Evolutionary conservation across 2,329 filamentous ascomycete genomes (phyloP), one percentile per base, ranked within the genome.

Genomic region (Xylariaceae sp.): DNA sequence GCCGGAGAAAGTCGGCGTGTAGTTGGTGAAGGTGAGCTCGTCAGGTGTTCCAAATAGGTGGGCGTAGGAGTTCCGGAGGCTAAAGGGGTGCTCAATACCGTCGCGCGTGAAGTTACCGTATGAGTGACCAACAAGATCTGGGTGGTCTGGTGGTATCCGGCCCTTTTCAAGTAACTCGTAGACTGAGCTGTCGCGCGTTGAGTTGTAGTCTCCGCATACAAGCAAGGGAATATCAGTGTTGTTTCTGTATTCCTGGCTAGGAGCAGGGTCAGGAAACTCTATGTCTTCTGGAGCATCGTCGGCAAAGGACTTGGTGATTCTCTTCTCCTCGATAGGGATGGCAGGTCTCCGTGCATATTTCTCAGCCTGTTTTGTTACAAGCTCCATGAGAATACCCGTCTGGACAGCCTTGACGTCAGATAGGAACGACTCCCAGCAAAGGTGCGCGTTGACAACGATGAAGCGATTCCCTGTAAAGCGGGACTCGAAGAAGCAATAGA

Each of bases 331-430:
- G 61, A 88, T 84, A 6, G 64, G 52, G 18, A 66, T 48, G 1
- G 91, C 71, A 5, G 90, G 86, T 76, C 81, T 85, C 53, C 89
- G 85, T 14, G 88, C 82, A 68, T 92, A 99, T 61, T 85, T 86
- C 58, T 96, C 90, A 0, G 91, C 88, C 45, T 92, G 76, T 68
- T 90, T 94, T 9, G 86, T 87, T 41, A 99, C 81, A 47, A 91
- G 84, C 64, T 97, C 92, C 86, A 99, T 90, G 57, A 99, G 68
- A 57, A 99, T 95, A 51, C 91, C 94, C 0, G 90, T 94, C 72
- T 99, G 94, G 19, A 99, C 90, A 39, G 96, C 78, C 74, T 99
- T 99, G 70, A 99, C 94, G 64, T 99, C 94, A 53, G 89, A 88
- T 62, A 89, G 86, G 4, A 81, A 85, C 2, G 90, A 89, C 62